Evolutionary conservation across 2,329 filamentous ascomycete species (phyloP).

Genomic region (Botrytis medusae): DNA sequence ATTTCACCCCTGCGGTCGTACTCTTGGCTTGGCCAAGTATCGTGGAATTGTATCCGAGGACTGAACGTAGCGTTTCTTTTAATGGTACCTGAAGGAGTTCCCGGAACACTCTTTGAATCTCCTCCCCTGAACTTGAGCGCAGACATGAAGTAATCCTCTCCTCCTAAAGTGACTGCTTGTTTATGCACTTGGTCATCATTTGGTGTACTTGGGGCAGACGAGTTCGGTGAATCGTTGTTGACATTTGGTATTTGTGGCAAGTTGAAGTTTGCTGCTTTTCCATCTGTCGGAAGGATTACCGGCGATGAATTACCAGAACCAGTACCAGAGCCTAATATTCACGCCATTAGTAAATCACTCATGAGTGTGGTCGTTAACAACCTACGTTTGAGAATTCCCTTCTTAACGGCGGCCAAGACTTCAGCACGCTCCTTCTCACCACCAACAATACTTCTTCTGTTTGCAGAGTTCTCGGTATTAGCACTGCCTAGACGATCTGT

Average conservation of each 20-base stretch:
- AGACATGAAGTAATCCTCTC: slow-evolving; percentile 87
- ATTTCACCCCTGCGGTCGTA: slow-evolving; percentile 96
- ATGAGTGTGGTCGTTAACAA: slow-evolving; percentile 18
- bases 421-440: slow-evolving; percentile 89
- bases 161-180: slow-evolving; percentile 66
- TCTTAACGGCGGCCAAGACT: slow-evolving; percentile 86
- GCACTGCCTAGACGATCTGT: slow-evolving; percentile 55
- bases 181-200: slow-evolving; percentile 72
- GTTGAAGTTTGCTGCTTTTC: slow-evolving; percentile 52
- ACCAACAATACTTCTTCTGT: slow-evolving; percentile 86
- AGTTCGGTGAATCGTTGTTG: slow-evolving; percentile 72
- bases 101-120: slow-evolving; percentile 77
- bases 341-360: slow-evolving; percentile 37
- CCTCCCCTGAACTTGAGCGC: slow-evolving; percentile 70
- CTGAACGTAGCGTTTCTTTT: slow-evolving; percentile 76
- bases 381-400: slow-evolving; percentile 92
- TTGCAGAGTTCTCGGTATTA: slow-evolving; percentile 59
- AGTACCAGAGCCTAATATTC: slow-evolving; percentile 39
- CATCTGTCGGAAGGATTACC: slow-evolving; percentile 61
- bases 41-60: slow-evolving; percentile 89
- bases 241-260: slow-evolving; percentile 62
- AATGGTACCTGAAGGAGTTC: slow-evolving; percentile 65
- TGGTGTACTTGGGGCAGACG: slow-evolving; percentile 85
- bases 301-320: slow-evolving; percentile 68
- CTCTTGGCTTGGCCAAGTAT: slow-evolving; percentile 93